Conservation (phyloP, 768 basidiomycete species). For the Lentinula sp. region DNA sequence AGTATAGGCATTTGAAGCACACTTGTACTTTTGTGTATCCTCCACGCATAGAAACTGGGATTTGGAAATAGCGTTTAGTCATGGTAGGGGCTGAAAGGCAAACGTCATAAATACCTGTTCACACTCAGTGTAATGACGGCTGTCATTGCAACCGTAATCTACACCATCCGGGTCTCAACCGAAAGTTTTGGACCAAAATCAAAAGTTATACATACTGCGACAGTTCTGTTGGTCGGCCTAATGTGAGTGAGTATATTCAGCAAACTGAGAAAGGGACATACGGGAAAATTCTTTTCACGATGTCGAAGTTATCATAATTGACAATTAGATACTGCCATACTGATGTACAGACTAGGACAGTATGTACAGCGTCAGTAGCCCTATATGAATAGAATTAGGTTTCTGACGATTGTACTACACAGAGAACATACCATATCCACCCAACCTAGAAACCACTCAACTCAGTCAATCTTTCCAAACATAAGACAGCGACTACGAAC, state of each 20-base stretch:
- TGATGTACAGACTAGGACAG: constrained; percentile 5
- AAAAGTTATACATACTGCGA: background rate
- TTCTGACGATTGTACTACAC: background rate
- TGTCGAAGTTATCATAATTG: background rate
- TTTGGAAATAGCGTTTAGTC: background rate
- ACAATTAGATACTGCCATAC: constrained; percentile 7
- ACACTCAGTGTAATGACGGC: constrained; percentile 10
- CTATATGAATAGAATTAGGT: background rate
- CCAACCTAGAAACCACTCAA: background rate
- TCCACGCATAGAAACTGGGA: background rate
- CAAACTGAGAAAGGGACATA: background rate
- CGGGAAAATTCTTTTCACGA: constrained; percentile 1
- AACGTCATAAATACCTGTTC: background rate
- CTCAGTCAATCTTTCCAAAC: background rate
- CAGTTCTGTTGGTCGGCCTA: background rate
- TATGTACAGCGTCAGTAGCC: constrained; percentile 8
- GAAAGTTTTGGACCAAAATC: background rate
- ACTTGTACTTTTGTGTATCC: background rate
- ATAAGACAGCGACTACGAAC: background rate
- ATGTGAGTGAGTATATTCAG: background rate
- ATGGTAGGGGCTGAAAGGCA: background rate
- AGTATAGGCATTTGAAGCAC: background rate
- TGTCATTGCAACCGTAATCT: constrained; percentile 8
- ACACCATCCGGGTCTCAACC: background rate
- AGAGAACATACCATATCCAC: background rate